These are phyloP conservation scores for Melocanna baccifera DNA, from an alignment of 176 grass and related monocot species.

Conservation along the genomic window DNA sequence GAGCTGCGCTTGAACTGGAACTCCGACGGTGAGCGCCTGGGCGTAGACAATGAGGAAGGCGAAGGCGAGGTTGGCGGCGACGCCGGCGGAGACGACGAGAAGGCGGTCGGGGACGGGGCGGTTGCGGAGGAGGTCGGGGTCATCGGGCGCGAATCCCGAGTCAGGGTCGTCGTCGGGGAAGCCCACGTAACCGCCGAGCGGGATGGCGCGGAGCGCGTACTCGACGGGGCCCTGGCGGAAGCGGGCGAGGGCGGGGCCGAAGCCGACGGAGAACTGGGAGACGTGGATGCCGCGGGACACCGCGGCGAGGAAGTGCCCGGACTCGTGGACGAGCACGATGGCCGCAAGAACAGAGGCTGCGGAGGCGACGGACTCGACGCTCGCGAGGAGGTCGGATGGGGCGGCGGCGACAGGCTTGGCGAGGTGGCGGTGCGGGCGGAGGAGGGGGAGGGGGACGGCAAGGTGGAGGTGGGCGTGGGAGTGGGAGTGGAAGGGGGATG, in stretches of 20 bases:
- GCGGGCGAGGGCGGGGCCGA: slow-evolving; percentile 72
- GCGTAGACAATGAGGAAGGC: slow-evolving; percentile 79
- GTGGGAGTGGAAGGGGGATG: neutral
- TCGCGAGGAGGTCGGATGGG: slow-evolving; percentile 36
- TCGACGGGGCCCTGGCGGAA: slow-evolving; percentile 73
- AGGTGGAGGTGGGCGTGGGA: slow-evolving; percentile 15
- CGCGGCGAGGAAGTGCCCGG: slow-evolving; percentile 81
- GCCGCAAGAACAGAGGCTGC: slow-evolving; percentile 81
- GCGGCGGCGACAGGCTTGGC: slow-evolving; percentile 21
- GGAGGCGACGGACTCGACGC: slow-evolving; percentile 58
- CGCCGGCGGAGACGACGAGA: slow-evolving; percentile 84
- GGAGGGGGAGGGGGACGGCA: neutral
- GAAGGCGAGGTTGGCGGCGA: slow-evolving; percentile 78
- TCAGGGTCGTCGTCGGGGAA: slow-evolving; percentile 99
- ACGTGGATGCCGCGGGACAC: slow-evolving; percentile 80
- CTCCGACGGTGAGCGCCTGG: slow-evolving; percentile 78
- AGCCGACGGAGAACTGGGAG: slow-evolving; percentile 90
- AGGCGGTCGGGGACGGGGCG: slow-evolving; percentile 82
- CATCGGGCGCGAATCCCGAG: slow-evolving; percentile 59
- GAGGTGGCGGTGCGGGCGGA: slow-evolving; percentile 6
- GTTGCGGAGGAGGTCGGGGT: slow-evolving; percentile 90
- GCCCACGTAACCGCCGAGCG: slow-evolving; percentile 90
- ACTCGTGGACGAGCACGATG: slow-evolving; percentile 90
- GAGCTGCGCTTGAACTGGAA: slow-evolving; percentile 73
- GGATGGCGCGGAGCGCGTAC: slow-evolving; percentile 89